Evolutionary conservation across 1,139 yeast genomes (phyloP), one percentile per base, ranked within the genome.

Genomic region (Magnusiomyces tetraspermus): DNA sequence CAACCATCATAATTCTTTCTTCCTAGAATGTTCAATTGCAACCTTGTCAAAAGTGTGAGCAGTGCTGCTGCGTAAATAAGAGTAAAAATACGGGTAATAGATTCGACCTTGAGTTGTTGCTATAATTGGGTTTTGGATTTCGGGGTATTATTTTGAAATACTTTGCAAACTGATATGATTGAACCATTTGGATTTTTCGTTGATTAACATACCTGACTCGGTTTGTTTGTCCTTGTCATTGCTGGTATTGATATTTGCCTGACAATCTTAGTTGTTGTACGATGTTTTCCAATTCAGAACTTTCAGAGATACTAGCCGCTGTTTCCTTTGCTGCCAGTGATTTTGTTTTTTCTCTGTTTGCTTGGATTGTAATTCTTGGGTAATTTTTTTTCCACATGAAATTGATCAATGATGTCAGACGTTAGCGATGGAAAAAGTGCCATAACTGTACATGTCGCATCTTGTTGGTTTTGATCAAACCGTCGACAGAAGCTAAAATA

Each of bases 381-480:
- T 83, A 60, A 85, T 82, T 55, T 75, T n/a, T n/a, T 71, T 63
- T 88, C 96, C 28, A 85, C 90, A 8, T 87, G 85, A 57, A 84
- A 73, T 53, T 75, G 73, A 30, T 77, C 80, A 56, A 82, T 68
- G 8, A 87, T 76, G 26, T 86, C 88, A 23, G 76, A 75, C 3
- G 83, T 76, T 54, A 90, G 73, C 17, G 87, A 87, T 0, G 96
- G 96, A 52, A 88, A 72, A 59, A 92, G 75, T 10, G 95, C 92
- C 65, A 86, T 75, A 55, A 90, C 80, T 0, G 97, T 90, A 69
- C 82, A 82, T 53, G 86, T 77, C 50, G 96, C 87, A 69, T 92
- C 97, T 61, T 83, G 84, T 64, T 90, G 97, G 22, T 96, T 92
- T 71, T 89, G 97, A 52, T 85, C 81, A 64, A 89, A 92, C 57